Conservation (phyloP, 2,329 filamentous ascomycete genomes). For the Curvularia verruculosa region DNA sequence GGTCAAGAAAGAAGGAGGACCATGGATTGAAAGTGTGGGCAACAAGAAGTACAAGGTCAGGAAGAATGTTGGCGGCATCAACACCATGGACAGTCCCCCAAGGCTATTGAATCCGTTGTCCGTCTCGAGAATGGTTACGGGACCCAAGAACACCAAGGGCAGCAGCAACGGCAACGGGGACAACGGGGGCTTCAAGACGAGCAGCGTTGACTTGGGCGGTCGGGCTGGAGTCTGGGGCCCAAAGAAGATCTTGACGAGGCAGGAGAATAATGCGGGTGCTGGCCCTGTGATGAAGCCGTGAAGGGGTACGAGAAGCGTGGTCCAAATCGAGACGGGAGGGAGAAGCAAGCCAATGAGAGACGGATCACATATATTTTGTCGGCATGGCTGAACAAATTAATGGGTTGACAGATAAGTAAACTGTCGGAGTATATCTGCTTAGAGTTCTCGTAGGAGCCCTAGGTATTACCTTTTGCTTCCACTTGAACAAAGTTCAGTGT, state of each 20-base stretch:
- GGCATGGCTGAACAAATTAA: background rate
- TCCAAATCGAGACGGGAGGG: background rate
- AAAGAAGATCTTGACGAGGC: constrained; percentile 35
- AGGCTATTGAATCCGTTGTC: constrained; percentile 8
- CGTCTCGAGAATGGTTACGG: constrained; percentile 12
- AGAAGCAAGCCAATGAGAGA: background rate
- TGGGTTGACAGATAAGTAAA: no score
- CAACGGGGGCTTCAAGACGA: constrained; percentile 15
- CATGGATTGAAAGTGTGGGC: constrained; percentile 28
- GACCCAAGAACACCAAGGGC: constrained; percentile 14
- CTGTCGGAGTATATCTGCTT: no score
- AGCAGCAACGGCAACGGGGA: background rate
- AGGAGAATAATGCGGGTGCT: constrained; percentile 16
- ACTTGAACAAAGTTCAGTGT: no score
- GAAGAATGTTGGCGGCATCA: constrained; percentile 11
- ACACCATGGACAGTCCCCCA: background rate
- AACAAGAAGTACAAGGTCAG: constrained; percentile 25
- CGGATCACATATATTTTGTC: background rate
- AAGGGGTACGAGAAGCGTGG: background rate
- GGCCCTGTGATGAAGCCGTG: background rate
- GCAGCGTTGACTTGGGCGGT: constrained; percentile 21
- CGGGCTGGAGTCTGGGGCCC: constrained; percentile 36
- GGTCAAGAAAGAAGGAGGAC: constrained; percentile 26
- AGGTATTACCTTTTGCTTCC: no score
- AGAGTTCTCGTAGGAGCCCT: no score